Evolutionary conservation across 139 green algal genomes (phyloP).

Genomic region (Ostreobium quekettii): DNA sequence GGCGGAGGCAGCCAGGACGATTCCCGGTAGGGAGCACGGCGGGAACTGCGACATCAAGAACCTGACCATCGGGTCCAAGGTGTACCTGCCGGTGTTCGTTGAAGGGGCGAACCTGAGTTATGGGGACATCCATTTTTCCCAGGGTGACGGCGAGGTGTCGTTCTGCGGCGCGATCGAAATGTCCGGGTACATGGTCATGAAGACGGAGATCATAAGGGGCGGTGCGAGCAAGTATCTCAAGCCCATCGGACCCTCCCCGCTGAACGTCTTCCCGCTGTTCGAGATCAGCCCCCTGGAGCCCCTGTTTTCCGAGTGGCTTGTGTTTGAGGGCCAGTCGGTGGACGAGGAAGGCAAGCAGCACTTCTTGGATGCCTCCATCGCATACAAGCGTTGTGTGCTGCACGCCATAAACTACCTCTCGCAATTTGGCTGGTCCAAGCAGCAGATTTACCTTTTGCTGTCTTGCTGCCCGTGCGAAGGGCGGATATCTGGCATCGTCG

Average conservation of each 20-base stretch:
- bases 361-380: constrained; percentile 59
- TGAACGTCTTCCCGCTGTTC: constrained; percentile 68
- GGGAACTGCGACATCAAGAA: constrained; percentile 82
- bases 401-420: constrained; percentile 67
- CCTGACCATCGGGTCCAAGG: constrained; percentile 33
- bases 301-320: constrained; percentile 51
- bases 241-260: constrained; percentile 53
- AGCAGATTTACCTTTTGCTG: constrained; percentile 69
- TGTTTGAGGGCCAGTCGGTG: constrained; percentile 65
- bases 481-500: constrained; percentile 61
- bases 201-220: constrained; percentile 60
- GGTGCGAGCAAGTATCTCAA: constrained; percentile 63
- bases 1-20: constrained; percentile 52
- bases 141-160: constrained; percentile 63
- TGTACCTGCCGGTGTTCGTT: constrained; percentile 71
- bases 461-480: constrained; percentile 69
- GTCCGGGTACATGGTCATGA: constrained; percentile 58
- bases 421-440: constrained; percentile 61
- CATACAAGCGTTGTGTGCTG: constrained; percentile 69
- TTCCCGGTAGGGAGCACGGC: constrained; percentile 61
- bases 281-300: constrained; percentile 67
- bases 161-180: constrained; percentile 72
- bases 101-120: constrained; percentile 59
- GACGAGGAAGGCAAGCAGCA: constrained; percentile 63
- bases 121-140: constrained; percentile 68